Evolutionary conservation across 2,329 filamentous ascomycete genomes (phyloP).

Genomic region (Pyrenophora tritici-repentis): DNA sequence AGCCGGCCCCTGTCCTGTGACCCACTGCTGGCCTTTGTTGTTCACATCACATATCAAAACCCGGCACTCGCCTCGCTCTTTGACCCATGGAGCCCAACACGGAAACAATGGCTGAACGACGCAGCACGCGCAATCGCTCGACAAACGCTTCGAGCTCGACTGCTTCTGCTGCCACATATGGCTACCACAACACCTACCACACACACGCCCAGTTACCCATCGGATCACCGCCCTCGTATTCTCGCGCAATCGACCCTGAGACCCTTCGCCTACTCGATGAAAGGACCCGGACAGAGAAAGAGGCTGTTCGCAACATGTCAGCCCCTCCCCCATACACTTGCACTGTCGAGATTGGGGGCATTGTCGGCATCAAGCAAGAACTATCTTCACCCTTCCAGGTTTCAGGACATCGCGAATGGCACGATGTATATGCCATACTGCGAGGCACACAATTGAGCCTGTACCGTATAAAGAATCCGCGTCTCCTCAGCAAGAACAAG

Average conservation of each 20-base stretch:
- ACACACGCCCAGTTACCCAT: conserved; percentile 40
- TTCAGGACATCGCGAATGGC: conserved; percentile 67
- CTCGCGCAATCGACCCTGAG: conserved; percentile 28
- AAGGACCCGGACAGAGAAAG: conserved; percentile 27
- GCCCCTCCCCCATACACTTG: conserved; percentile 45
- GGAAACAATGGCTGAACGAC: conserved; percentile 13
- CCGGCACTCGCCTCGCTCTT: not conserved
- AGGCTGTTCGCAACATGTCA: conserved; percentile 18
- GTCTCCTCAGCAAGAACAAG: conserved; percentile 53
- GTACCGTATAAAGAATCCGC: conserved; percentile 64
- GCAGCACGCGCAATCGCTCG: conserved; percentile 21
- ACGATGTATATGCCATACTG: conserved; percentile 65
- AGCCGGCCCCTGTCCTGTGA: no score
- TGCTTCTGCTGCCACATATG: conserved; percentile 35
- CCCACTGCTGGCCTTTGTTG: not conserved
- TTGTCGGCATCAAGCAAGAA: conserved; percentile 65
- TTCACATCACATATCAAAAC: no score
- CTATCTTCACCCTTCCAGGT: conserved; percentile 67
- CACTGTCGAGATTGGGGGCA: conserved; percentile 39
- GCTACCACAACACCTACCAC: conserved; percentile 52
- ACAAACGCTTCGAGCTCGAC: conserved; percentile 22
- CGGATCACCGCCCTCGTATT: conserved; percentile 41
- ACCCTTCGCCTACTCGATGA: conserved; percentile 29
- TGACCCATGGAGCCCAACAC: conserved; percentile 10
- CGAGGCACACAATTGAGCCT: conserved; percentile 71